Conservation (phyloP, 306 rosid genomes). For the Crataegus laevigata region DNA sequence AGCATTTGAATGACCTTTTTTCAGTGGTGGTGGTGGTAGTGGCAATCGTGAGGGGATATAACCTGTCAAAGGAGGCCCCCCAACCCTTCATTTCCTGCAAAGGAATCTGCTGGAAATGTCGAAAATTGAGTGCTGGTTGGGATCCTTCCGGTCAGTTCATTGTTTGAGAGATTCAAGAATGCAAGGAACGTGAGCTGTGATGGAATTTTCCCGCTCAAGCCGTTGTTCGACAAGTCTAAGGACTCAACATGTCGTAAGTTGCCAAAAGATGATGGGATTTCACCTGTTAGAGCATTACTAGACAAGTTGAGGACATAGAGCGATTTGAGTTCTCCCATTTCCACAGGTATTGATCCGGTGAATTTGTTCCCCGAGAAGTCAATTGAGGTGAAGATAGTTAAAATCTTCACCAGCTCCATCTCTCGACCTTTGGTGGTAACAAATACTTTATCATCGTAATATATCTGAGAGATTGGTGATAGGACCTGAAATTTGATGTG, state of each 20-base stretch:
- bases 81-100: slow-evolving; percentile 9
- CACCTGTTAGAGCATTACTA: slow-evolving; percentile 12
- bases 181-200: slow-evolving; percentile 6
- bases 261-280: slow-evolving; percentile 20
- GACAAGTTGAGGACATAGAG: slow-evolving; percentile 33
- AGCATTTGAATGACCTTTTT: not conserved
- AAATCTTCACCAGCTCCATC: slow-evolving; percentile 17
- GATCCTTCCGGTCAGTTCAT: slow-evolving; percentile 13
- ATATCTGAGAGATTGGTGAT: too few relatives aligned
- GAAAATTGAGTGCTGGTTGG: not conserved
- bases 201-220: slow-evolving; percentile 15
- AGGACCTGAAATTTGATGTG: slow-evolving; percentile 10
- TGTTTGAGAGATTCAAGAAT: slow-evolving; percentile 20
- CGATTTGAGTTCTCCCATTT: slow-evolving; percentile 8
- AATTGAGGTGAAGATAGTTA: slow-evolving; percentile 20
- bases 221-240: slow-evolving; percentile 29
- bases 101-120: not conserved
- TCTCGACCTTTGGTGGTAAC: slow-evolving; percentile 25
- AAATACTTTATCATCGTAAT: slow-evolving; percentile 20
- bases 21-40: not conserved
- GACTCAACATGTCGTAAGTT: slow-evolving; percentile 19
- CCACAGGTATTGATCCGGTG: slow-evolving; percentile 11
- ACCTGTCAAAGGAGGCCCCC: slow-evolving; percentile 14
- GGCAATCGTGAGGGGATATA: not conserved
- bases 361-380: slow-evolving; percentile 26